phyloP scores from a whole-genome alignment of 2,329 filamentous ascomycete species.

The Fusarium anguioides region DNA sequence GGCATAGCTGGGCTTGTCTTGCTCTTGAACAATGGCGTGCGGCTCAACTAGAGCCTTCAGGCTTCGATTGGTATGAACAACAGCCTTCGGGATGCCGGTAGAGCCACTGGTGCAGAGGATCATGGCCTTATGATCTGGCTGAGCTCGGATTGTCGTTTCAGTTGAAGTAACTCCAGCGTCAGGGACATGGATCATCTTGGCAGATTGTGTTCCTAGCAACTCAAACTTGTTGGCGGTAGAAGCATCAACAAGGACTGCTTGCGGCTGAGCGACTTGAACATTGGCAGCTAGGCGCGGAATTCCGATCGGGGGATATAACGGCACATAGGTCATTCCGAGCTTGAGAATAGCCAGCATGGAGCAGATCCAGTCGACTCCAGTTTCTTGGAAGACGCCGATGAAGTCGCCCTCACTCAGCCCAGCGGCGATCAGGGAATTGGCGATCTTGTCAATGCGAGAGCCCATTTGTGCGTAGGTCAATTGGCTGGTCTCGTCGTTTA shows the following conservation, averaged over 20 bases:
- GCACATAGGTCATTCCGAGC: conserved; percentile 13
- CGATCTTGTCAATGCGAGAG: neutral
- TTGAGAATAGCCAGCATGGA: conserved; percentile 15
- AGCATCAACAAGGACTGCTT: conserved; percentile 6
- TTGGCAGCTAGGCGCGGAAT: conserved; percentile 4
- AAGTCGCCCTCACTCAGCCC: neutral
- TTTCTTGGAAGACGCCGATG: conserved; percentile 9
- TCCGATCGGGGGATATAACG: conserved; percentile 1
- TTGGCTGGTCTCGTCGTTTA: neutral
- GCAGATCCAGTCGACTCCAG: conserved; percentile 1
- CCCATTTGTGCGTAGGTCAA: conserved; percentile 2
- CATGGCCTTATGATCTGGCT: neutral
- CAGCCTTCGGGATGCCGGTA: conserved; percentile 15
- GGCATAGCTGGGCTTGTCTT: conserved; percentile 1
- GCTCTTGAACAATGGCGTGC: neutral
- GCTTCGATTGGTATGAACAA: neutral
- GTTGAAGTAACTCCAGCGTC: neutral
- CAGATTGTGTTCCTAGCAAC: neutral
- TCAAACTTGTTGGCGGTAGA: neutral
- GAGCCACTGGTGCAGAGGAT: conserved; percentile 28
- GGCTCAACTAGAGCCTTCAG: conserved; percentile 4
- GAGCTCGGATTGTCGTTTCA: neutral
- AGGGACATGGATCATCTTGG: neutral
- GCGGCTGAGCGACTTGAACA: conserved; percentile 4
- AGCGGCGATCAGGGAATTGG: neutral